Evolutionary conservation across 2,329 filamentous ascomycete genomes (phyloP).

Genomic region (Aspergillus pseudoterreus): DNA sequence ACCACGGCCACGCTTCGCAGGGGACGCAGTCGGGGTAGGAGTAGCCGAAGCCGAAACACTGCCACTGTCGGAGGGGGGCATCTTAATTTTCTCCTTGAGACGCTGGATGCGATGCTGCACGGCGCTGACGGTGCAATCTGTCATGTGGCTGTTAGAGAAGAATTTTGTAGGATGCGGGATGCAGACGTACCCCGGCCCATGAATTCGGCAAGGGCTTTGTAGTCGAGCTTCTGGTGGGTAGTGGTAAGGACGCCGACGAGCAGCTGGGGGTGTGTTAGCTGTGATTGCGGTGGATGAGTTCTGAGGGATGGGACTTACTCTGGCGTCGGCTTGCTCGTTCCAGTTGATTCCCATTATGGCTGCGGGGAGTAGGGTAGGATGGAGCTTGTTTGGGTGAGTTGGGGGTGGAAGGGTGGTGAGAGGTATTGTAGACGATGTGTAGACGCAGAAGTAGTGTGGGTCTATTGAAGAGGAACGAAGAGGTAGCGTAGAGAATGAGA

Average conservation of each 20-base stretch:
- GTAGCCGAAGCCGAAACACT: neutral
- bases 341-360: slow-evolving; percentile 27
- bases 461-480: neutral
- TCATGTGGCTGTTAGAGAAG: neutral
- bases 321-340: slow-evolving; percentile 25
- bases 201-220: slow-evolving; percentile 14
- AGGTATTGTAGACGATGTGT: neutral
- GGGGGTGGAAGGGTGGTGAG: neutral
- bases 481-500: neutral
- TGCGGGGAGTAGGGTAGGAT: neutral
- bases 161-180: neutral
- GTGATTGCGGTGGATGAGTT: neutral
- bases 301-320: slow-evolving; percentile 15
- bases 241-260: slow-evolving; percentile 20
- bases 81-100: slow-evolving; percentile 13
- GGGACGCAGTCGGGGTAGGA: neutral
- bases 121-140: slow-evolving; percentile 21
- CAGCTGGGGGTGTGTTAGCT: slow-evolving; percentile 13
- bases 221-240: slow-evolving; percentile 15
- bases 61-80: neutral
- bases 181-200: slow-evolving; percentile 22
- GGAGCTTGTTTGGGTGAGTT: neutral
- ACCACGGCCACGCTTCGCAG: neutral
- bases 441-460: neutral
- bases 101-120: slow-evolving; percentile 22